Conservation (phyloP, 2,329 filamentous ascomycete species). For the Colletotrichum cordylinicola region DNA sequence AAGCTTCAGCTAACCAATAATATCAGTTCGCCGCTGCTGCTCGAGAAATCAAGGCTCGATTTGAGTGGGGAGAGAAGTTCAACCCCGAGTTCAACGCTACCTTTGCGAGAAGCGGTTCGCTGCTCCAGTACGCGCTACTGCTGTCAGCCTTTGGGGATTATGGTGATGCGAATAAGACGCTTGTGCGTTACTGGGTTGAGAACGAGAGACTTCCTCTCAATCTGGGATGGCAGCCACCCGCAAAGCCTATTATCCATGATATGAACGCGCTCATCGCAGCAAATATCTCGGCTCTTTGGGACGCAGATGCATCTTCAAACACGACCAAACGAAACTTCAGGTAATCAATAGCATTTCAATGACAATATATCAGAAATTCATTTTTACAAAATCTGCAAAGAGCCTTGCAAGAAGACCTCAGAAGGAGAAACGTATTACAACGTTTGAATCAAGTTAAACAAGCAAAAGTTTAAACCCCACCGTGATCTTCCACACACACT, state of each 20-base stretch:
- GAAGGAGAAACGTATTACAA: too few relatives aligned
- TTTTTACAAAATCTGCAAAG: too few relatives aligned
- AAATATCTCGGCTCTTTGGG: neutral
- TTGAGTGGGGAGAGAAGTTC: constrained; percentile 24
- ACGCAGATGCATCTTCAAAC: too few relatives aligned
- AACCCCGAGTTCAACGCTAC: constrained; percentile 28
- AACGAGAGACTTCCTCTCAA: neutral
- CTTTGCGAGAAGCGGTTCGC: neutral
- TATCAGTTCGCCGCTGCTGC: constrained; percentile 27
- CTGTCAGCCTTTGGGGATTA: neutral
- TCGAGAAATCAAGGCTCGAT: constrained; percentile 27
- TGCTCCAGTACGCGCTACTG: neutral
- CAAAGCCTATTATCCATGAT: neutral
- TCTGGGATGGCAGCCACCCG: neutral
- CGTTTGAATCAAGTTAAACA: too few relatives aligned
- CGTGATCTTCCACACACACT: too few relatives aligned
- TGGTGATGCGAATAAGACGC: neutral
- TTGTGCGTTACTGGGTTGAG: neutral
- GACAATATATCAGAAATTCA: too few relatives aligned
- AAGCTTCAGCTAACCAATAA: neutral
- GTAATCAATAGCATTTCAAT: too few relatives aligned
- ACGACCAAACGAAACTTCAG: too few relatives aligned
- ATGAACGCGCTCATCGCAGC: neutral
- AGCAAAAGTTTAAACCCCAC: too few relatives aligned
- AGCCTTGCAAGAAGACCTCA: too few relatives aligned